Percentiles rank a stretch among this genome's conserved stretches.
Conservation (phyloP, 2,329 filamentous ascomycete genomes). For the Claviceps pazoutovae region DNA sequence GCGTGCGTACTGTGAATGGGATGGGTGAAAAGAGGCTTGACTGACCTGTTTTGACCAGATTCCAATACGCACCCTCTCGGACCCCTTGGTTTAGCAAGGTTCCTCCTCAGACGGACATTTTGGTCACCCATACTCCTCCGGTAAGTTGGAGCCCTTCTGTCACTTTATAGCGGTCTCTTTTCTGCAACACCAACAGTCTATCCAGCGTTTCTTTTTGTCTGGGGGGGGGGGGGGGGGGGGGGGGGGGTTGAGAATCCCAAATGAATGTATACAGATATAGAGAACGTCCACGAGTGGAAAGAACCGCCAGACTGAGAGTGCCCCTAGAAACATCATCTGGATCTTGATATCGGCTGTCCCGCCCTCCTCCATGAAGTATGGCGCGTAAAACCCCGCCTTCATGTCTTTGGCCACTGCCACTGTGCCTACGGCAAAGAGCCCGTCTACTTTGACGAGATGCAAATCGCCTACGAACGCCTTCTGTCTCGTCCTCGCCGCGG, state of each 20-base stretch:
- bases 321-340: slow-evolving; percentile 49
- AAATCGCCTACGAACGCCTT: slow-evolving; percentile 57
- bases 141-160: slow-evolving; percentile 18
- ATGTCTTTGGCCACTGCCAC: slow-evolving; percentile 80
- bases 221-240: too few relatives aligned
- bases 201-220: background rate
- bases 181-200: background rate
- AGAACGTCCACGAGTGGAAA: too few relatives aligned
- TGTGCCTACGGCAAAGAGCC: slow-evolving; percentile 56
- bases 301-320: background rate
- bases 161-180: background rate
- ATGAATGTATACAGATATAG: too few relatives aligned
- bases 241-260: background rate
- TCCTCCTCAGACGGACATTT: slow-evolving; percentile 58
- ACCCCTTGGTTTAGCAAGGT: slow-evolving; percentile 63
- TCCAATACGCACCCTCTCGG: slow-evolving; percentile 53
- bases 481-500: slow-evolving; percentile 30
- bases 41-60: slow-evolving; percentile 25
- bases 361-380: slow-evolving; percentile 58
- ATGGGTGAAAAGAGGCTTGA: background rate
- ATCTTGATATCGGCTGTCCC: slow-evolving; percentile 56
- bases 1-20: slow-evolving; percentile 27
- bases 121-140: slow-evolving; percentile 72
- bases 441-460: slow-evolving; percentile 61
- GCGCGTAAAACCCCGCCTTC: slow-evolving; percentile 59